phyloP scores from a whole-genome alignment of 176 grass and related monocot genomes.

The Olyra latifolia region DNA sequence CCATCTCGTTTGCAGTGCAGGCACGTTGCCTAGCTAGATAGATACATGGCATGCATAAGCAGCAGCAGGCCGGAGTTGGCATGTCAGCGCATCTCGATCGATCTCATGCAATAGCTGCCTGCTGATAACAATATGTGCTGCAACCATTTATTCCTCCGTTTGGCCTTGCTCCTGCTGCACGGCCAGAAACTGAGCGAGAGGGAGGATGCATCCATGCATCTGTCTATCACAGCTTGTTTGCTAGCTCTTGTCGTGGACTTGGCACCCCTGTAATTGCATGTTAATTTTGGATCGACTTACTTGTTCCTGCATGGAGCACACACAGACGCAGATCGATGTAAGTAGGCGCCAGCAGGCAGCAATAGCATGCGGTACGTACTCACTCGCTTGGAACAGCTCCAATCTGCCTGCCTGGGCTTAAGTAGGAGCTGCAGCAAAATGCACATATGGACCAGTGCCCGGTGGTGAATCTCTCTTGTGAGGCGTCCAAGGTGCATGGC shows the following conservation, averaged over 20 bases:
- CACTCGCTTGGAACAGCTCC: too few relatives aligned
- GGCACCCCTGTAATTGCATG: background rate
- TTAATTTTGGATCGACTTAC: background rate
- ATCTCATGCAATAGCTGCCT: background rate
- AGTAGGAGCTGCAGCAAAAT: too few relatives aligned
- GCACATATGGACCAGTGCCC: too few relatives aligned
- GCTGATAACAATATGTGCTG: background rate
- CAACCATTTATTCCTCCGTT: background rate
- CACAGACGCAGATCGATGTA: too few relatives aligned
- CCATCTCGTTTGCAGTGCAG: background rate
- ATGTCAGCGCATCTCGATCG: background rate
- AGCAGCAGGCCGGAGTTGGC: background rate
- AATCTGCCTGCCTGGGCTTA: too few relatives aligned
- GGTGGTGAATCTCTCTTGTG: too few relatives aligned
- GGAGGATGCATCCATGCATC: background rate
- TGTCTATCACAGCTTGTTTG: background rate
- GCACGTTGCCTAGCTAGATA: background rate
- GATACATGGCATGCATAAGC: background rate
- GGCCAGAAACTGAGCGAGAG: background rate
- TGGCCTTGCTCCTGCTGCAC: background rate
- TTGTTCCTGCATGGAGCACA: slow-evolving; percentile 12
- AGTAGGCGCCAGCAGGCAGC: too few relatives aligned
- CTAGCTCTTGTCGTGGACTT: slow-evolving; percentile 16
- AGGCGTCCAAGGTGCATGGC: too few relatives aligned
- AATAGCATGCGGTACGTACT: too few relatives aligned